Conservation (phyloP, 331 rosid species). For the Quercus lobata region DNA sequence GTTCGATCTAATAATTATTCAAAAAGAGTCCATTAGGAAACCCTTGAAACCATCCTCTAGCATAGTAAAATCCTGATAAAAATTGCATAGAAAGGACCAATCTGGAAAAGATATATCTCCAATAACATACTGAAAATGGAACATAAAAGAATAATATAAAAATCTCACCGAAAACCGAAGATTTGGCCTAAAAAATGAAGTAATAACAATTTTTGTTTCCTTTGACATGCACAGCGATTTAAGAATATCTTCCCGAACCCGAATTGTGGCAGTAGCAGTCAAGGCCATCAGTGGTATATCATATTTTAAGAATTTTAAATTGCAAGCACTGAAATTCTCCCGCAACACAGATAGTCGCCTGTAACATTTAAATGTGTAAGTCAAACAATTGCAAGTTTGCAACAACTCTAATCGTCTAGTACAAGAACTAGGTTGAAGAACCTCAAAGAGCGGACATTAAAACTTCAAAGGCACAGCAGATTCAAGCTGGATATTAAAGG, state of each 20-base stretch:
- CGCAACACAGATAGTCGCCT: constrained; percentile 74
- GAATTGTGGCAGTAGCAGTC: constrained; percentile 86
- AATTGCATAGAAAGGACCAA: not conserved
- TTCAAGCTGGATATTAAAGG: not conserved
- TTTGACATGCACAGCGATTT: constrained; percentile 62
- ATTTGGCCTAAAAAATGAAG: constrained; percentile 85
- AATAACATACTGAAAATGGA: not conserved
- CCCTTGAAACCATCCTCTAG: not conserved
- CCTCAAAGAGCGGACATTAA: not conserved
- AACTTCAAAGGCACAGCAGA: not conserved
- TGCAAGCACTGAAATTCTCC: constrained; percentile 62
- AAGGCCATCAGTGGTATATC: constrained; percentile 92
- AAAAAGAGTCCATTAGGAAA: not conserved
- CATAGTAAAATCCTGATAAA: not conserved
- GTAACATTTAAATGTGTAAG: constrained; percentile 35
- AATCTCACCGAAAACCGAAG: constrained; percentile 70
- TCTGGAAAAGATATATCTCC: not conserved
- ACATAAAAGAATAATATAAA: too few species aligned
- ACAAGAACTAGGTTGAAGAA: not conserved
- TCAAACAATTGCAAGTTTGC: not conserved
- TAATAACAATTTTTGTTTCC: constrained; percentile 68
- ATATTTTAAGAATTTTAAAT: constrained; percentile 50
- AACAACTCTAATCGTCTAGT: not conserved
- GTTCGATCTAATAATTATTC: not conserved
- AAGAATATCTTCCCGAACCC: constrained; percentile 78